phyloP scores from a whole-genome alignment of 1,139 yeast species.

The Debaryomyces sp. region DNA sequence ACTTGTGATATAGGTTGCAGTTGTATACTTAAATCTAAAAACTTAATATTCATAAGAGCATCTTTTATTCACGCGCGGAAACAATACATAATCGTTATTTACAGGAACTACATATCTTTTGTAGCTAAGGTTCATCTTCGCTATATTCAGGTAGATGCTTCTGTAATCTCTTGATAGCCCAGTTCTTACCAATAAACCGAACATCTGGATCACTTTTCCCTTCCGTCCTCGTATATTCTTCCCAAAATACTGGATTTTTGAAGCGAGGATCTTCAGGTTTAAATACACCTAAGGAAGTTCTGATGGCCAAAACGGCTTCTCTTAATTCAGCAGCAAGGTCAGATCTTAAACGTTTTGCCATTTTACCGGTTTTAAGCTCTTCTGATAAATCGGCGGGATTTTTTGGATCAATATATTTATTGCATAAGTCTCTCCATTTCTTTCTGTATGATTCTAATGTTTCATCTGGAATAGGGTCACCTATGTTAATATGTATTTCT shows the following conservation, averaged over 20 bases:
- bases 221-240: constrained; percentile 58
- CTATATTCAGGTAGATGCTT: constrained; percentile 50
- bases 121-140: constrained; percentile 14
- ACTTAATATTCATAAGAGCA: background rate
- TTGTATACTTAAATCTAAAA: background rate
- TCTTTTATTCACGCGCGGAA: constrained; percentile 3
- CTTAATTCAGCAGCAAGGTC: constrained; percentile 71
- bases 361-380: constrained; percentile 62
- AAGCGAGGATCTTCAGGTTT: constrained; percentile 62
- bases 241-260: constrained; percentile 74
- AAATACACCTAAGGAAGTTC: constrained; percentile 55
- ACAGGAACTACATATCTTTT: constrained; percentile 4
- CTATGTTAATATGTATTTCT: constrained; percentile 69
- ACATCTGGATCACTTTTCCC: constrained; percentile 71
- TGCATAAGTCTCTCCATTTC: constrained; percentile 69
- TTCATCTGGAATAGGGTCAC: constrained; percentile 67
- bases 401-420: constrained; percentile 51
- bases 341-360: constrained; percentile 67
- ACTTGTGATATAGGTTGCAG: background rate
- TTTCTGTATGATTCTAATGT: constrained; percentile 61
- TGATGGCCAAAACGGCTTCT: constrained; percentile 59
- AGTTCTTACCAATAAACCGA: constrained; percentile 70
- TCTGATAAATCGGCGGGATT: constrained; percentile 62
- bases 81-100: constrained; percentile 3
- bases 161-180: constrained; percentile 78